phyloP scores from a whole-genome alignment of 345 rosid genomes.

The Cardamine occulta region DNA sequence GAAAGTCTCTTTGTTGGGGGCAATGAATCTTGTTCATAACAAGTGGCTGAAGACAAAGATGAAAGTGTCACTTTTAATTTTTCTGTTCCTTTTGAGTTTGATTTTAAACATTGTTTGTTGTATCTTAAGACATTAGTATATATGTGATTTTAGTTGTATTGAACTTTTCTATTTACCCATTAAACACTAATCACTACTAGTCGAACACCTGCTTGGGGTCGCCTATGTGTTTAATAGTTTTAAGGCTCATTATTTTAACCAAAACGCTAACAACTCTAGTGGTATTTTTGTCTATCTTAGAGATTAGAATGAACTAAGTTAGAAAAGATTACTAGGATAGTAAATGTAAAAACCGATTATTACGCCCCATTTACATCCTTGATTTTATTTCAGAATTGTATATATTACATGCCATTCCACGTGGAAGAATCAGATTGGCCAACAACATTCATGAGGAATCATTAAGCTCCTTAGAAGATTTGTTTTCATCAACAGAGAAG shows the following conservation, averaged over 20 bases:
- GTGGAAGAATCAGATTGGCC: constrained; percentile 15
- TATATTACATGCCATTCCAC: not conserved
- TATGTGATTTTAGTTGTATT: not conserved
- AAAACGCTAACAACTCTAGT: no score
- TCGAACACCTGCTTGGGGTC: no score
- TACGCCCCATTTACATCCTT: not conserved
- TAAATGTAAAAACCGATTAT: no score
- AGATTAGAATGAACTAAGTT: no score
- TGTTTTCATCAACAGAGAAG: constrained; percentile 29
- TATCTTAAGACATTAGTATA: no score
- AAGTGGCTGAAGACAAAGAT: not conserved
- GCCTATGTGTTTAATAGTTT: no score
- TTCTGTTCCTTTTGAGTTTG: not conserved
- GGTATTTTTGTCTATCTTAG: no score
- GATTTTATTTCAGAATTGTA: not conserved
- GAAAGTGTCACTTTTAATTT: not conserved
- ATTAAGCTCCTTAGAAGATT: constrained; percentile 20
- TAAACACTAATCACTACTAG: not conserved
- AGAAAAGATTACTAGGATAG: no score
- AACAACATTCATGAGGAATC: constrained; percentile 14
- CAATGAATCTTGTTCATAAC: not conserved
- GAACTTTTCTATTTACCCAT: not conserved
- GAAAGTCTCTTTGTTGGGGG: not conserved
- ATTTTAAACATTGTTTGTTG: not conserved
- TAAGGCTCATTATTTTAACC: no score